These are phyloP conservation scores for Fusarium aywerte DNA, from an alignment of 2,329 filamentous ascomycete genomes.

Conservation along the genomic window DNA sequence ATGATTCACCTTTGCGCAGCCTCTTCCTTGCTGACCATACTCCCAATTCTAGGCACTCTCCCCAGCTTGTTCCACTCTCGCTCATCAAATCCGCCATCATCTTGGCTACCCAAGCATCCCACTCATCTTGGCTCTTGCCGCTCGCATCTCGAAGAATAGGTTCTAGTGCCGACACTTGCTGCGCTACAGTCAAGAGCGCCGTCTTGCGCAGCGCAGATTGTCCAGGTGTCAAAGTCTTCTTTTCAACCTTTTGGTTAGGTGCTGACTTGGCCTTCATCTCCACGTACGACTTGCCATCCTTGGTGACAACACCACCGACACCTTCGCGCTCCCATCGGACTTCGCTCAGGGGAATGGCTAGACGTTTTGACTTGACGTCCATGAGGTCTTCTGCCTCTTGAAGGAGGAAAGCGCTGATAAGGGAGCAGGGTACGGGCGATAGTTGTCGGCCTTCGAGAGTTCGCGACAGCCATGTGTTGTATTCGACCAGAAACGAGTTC, in stretches of 20 bases:
- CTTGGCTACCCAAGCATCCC: conserved; percentile 88
- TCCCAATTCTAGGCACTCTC: conserved; percentile 86
- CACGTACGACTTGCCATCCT: conserved; percentile 69
- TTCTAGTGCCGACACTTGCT: conserved; percentile 87
- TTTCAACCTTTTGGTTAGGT: conserved; percentile 51
- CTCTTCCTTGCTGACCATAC: conserved; percentile 89
- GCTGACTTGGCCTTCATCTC: conserved; percentile 62
- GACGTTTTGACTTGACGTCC: conserved; percentile 76
- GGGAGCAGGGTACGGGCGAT: conserved; percentile 79
- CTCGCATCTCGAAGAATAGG: conserved; percentile 83
- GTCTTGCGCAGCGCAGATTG: conserved; percentile 81
- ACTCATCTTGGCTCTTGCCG: conserved; percentile 89
- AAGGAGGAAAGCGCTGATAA: conserved; percentile 79
- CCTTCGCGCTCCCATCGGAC: conserved; percentile 88
- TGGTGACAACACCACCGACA: conserved; percentile 70
- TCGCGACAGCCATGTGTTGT: conserved; percentile 83
- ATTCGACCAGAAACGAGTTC: conserved; percentile 84
- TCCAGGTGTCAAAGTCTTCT: conserved; percentile 69
- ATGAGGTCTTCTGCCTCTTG: conserved; percentile 79
- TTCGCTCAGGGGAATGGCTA: conserved; percentile 88
- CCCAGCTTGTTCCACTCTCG: conserved; percentile 80
- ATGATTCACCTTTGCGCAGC: conserved; percentile 1
- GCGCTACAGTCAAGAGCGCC: conserved; percentile 82
- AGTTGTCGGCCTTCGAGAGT: conserved; percentile 78
- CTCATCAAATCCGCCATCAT: conserved; percentile 87